Percentiles rank a stretch among this genome's conserved stretches.
phyloP scores from a whole-genome alignment of 106 monocot species.

The Dactylorhiza incarnata region DNA sequence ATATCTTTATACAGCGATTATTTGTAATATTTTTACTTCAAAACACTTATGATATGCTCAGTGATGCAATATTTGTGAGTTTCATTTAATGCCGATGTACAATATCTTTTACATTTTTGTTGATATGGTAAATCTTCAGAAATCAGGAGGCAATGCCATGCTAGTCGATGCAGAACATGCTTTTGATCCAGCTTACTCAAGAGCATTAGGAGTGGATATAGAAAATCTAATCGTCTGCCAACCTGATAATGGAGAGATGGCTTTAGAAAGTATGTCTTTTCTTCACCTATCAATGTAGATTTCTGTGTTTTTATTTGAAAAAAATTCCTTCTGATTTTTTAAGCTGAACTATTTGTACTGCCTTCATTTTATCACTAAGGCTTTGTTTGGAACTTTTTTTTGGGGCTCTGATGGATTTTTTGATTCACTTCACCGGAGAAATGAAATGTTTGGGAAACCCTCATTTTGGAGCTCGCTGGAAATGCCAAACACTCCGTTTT shows the following conservation, averaged over 20 bases:
- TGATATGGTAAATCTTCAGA: constrained; percentile 33
- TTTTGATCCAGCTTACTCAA: constrained; percentile 97
- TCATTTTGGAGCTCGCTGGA: too few relatives aligned
- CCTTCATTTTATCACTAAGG: too few relatives aligned
- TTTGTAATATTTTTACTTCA: neutral
- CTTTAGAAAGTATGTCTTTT: constrained; percentile 73
- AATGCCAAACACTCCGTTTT: too few relatives aligned
- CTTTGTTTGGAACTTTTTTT: too few relatives aligned
- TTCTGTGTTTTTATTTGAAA: neutral
- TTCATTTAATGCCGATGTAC: neutral
- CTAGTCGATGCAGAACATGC: constrained; percentile 99
- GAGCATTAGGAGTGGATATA: constrained; percentile 86
- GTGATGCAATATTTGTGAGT: neutral
- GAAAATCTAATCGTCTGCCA: constrained; percentile 99
- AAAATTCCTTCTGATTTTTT: neutral
- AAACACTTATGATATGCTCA: neutral
- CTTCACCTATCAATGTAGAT: constrained; percentile 2
- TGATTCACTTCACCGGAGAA: too few relatives aligned
- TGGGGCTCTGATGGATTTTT: too few relatives aligned
- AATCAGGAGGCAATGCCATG: constrained; percentile 97
- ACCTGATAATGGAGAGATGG: constrained; percentile 99
- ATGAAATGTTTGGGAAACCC: too few relatives aligned
- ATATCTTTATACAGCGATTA: neutral
- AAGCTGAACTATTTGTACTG: too few relatives aligned
- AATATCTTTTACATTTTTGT: neutral